These are phyloP conservation scores for Gamarada debralockiae DNA, from an alignment of 495 filamentous ascomycete species.

Conservation along the genomic window DNA sequence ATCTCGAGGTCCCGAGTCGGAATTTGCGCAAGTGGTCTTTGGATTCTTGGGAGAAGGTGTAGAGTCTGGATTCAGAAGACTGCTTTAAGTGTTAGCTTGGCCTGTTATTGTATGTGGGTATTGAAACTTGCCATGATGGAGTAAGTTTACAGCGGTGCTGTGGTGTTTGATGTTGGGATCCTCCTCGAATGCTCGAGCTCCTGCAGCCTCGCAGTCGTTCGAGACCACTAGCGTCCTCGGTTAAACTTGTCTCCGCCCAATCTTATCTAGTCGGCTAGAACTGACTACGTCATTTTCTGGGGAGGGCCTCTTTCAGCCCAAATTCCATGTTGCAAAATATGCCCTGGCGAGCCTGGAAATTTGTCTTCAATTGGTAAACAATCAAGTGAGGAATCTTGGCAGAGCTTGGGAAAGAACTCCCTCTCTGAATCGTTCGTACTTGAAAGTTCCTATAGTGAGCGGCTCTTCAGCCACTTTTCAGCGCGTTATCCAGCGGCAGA, in stretches of 20 bases:
- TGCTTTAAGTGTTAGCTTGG: slow-evolving; percentile 17
- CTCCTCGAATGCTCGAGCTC: background rate
- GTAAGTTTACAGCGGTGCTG: background rate
- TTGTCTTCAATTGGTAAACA: background rate
- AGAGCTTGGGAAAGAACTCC: background rate
- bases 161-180: background rate
- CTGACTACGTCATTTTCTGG: background rate
- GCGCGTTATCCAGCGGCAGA: too few species aligned
- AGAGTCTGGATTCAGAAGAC: slow-evolving; percentile 85
- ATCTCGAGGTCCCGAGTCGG: slow-evolving; percentile 81
- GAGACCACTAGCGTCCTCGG: background rate
- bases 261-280: background rate
- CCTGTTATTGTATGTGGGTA: background rate
- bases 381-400: background rate
- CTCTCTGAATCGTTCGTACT: too few species aligned
- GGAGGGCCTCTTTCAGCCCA: background rate
- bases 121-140: background rate
- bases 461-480: too few species aligned
- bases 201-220: background rate
- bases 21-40: slow-evolving; percentile 87
- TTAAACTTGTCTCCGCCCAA: background rate
- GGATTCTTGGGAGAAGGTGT: slow-evolving; percentile 87
- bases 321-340: background rate
- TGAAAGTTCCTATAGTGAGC: too few species aligned
- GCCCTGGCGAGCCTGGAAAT: background rate